These are phyloP conservation scores for Detonula confervacea DNA, from an alignment of 352 stramenopile genomes.

Conservation along the genomic window DNA sequence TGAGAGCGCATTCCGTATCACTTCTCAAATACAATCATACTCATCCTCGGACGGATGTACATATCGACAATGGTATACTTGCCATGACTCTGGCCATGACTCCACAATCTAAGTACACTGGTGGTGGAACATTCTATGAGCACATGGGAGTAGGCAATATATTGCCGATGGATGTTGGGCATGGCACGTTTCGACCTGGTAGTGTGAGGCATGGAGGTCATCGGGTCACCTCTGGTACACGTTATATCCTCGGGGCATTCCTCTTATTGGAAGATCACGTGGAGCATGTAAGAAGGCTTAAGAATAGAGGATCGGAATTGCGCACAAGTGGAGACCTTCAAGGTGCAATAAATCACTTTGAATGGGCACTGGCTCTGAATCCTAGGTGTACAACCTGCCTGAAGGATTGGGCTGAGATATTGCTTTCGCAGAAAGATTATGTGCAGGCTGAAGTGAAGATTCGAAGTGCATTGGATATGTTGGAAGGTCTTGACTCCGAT, in stretches of 20 bases:
- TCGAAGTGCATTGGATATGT: conserved; percentile 56
- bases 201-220: conserved; percentile 73
- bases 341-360: conserved; percentile 66
- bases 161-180: conserved; percentile 77
- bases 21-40: conserved; percentile 80
- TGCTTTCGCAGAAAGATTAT: conserved; percentile 54
- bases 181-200: conserved; percentile 73
- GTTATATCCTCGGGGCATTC: conserved; percentile 82
- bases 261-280: conserved; percentile 73
- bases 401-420: conserved; percentile 77
- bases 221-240: conserved; percentile 54
- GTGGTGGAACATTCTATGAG: conserved; percentile 76
- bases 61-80: conserved; percentile 82
- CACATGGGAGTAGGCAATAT: conserved; percentile 70
- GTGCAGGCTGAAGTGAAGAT: conserved; percentile 60
- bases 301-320: conserved; percentile 73
- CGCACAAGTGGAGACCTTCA: conserved; percentile 50
- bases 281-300: conserved; percentile 76
- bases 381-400: conserved; percentile 75
- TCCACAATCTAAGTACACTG: conserved; percentile 58
- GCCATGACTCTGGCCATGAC: conserved; percentile 78
- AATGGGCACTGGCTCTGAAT: conserved; percentile 76
- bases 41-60: conserved; percentile 79
- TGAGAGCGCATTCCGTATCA: conserved; percentile 72
- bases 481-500: conserved; percentile 71